phyloP scores from a whole-genome alignment of 306 rosid genomes.

The Gastrolobium bilobum region DNA sequence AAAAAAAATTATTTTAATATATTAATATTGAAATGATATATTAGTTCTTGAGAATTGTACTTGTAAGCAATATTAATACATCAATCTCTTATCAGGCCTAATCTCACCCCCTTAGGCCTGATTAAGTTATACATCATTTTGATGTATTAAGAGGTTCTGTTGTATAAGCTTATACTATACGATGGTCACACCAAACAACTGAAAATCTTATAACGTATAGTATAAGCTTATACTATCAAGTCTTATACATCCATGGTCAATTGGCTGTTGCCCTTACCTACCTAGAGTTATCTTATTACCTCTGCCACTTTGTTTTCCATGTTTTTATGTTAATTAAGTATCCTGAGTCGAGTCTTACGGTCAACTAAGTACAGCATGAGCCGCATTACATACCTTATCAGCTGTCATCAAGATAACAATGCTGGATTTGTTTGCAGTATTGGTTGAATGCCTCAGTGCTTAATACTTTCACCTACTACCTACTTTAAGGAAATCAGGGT shows the following conservation, averaged over 20 bases:
- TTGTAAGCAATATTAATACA: too few species aligned
- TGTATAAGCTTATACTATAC: too few species aligned
- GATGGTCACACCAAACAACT: too few species aligned
- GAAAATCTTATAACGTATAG: too few species aligned
- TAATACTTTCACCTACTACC: slow-evolving; percentile 39
- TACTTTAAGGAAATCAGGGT: slow-evolving; percentile 1
- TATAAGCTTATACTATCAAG: too few species aligned
- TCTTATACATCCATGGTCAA: background rate
- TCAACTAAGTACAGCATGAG: slow-evolving; percentile 42
- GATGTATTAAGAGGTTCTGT: too few species aligned
- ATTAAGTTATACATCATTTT: too few species aligned
- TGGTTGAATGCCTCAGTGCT: slow-evolving; percentile 37
- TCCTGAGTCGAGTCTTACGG: slow-evolving; percentile 1
- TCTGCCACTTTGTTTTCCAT: slow-evolving; percentile 3
- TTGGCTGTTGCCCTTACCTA: background rate
- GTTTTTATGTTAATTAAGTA: slow-evolving; percentile 19
- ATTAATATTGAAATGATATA: too few species aligned
- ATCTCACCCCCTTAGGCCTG: too few species aligned
- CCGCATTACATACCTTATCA: slow-evolving; percentile 34
- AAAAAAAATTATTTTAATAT: too few species aligned
- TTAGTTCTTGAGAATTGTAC: too few species aligned
- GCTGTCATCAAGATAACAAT: slow-evolving; percentile 26
- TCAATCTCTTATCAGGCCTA: too few species aligned
- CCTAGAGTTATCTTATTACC: slow-evolving; percentile 14
- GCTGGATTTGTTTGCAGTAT: slow-evolving; percentile 10